Percentiles rank a stretch among this genome's conserved stretches.
phyloP scores from a whole-genome alignment of 768 basidiomycete species.

The Botryobasidium botryosum region DNA sequence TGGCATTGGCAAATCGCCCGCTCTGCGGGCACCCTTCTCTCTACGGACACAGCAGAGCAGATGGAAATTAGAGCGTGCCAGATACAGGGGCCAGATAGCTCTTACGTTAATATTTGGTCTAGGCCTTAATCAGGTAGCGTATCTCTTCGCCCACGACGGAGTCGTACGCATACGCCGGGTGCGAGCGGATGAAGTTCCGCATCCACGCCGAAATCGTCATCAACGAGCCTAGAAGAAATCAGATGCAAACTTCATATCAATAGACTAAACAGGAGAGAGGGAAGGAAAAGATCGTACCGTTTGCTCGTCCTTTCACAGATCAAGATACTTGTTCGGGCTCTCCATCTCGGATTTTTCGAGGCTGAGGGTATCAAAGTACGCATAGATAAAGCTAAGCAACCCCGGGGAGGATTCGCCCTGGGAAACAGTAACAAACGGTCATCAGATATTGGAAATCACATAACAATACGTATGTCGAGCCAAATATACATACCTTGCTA shows the following conservation, averaged over 20 bases:
- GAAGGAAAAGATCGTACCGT: constrained; percentile 46
- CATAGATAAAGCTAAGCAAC: constrained; percentile 60
- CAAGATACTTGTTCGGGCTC: constrained; percentile 58
- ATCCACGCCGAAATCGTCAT: constrained; percentile 86
- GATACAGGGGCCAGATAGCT: constrained; percentile 12
- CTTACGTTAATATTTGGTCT: constrained; percentile 90
- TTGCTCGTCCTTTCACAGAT: constrained; percentile 61
- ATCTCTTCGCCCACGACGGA: constrained; percentile 82
- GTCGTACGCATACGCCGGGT: constrained; percentile 77
- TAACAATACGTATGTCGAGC: not conserved
- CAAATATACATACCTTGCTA: constrained; percentile 44
- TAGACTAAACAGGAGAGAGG: not conserved
- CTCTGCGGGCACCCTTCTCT: too few species aligned
- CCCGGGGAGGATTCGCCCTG: constrained; percentile 75
- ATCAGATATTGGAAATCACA: too few species aligned
- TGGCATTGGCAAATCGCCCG: too few species aligned
- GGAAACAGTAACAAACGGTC: too few species aligned
- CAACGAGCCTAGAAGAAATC: constrained; percentile 39
- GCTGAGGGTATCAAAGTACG: constrained; percentile 75
- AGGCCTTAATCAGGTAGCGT: constrained; percentile 71
- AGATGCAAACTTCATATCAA: not conserved
- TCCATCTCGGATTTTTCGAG: constrained; percentile 38
- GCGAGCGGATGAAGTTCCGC: constrained; percentile 71
- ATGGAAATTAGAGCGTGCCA: too few species aligned
- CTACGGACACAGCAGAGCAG: too few species aligned